Percentiles rank a stretch among this genome's conserved stretches.
phyloP scores from a whole-genome alignment of 225 moss, liverwort and hornwort species.

The Pleurozium schreberi region DNA sequence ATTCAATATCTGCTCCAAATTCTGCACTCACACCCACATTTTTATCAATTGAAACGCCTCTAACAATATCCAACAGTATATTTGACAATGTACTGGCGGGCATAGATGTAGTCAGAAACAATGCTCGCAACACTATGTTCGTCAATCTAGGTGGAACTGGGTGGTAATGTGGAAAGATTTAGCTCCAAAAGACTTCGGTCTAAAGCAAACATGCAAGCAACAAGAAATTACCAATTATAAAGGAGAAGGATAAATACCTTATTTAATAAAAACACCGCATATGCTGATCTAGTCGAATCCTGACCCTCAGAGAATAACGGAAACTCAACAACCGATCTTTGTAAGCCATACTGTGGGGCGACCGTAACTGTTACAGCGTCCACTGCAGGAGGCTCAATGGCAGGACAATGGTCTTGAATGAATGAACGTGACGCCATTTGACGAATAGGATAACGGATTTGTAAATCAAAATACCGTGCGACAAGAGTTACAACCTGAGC shows the following conservation, averaged over 20 bases:
- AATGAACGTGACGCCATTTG: slow-evolving; percentile 87
- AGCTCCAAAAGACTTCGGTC: background rate
- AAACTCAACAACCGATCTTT: slow-evolving; percentile 62
- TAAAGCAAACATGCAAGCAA: background rate
- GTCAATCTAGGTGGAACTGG: background rate
- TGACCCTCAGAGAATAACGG: slow-evolving; percentile 97
- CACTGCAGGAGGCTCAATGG: slow-evolving; percentile 60
- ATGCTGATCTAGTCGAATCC: slow-evolving; percentile 87
- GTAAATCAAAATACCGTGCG: slow-evolving; percentile 80
- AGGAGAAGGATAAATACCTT: slow-evolving; percentile 41
- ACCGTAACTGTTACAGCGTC: slow-evolving; percentile 47
- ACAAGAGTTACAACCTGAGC: slow-evolving; percentile 72
- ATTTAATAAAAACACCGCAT: slow-evolving; percentile 93
- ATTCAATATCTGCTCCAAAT: slow-evolving; percentile 97
- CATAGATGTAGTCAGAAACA: background rate
- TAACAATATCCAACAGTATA: background rate
- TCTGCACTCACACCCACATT: slow-evolving; percentile 41
- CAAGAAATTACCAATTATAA: background rate
- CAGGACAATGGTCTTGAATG: slow-evolving; percentile 80
- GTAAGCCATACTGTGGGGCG: slow-evolving; percentile 22
- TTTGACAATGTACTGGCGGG: background rate
- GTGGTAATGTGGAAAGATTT: background rate
- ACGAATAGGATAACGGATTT: slow-evolving; percentile 80
- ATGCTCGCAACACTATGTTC: background rate
- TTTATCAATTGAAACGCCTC: background rate